Evolutionary conservation across 2,329 filamentous ascomycete species (phyloP).

Genomic region (Alternaria sp.): DNA sequence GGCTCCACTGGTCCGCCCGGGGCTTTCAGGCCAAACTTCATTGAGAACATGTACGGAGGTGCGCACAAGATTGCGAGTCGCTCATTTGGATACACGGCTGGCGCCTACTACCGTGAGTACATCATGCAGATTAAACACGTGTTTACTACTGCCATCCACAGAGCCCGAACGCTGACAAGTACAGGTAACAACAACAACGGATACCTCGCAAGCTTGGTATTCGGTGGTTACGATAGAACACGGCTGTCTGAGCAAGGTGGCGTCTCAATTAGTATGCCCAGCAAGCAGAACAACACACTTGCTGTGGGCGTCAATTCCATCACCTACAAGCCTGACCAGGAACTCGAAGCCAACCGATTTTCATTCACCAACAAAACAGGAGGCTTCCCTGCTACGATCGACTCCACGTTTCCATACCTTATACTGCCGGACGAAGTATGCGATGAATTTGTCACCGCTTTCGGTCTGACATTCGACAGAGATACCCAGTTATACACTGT

Average conservation of each 20-base stretch:
- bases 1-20: slow-evolving; percentile 16
- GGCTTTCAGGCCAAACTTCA: slow-evolving; percentile 27
- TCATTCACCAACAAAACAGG: slow-evolving; percentile 17
- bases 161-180: not conserved
- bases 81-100: slow-evolving; percentile 48
- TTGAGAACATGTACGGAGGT: slow-evolving; percentile 25
- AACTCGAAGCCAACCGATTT: slow-evolving; percentile 11
- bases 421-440: slow-evolving; percentile 46
- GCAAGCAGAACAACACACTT: slow-evolving; percentile 30
- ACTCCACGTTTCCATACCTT: slow-evolving; percentile 51
- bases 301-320: slow-evolving; percentile 40
- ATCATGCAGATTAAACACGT: not conserved
- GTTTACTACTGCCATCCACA: not conserved
- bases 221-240: slow-evolving; percentile 54
- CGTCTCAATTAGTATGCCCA: slow-evolving; percentile 29
- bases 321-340: slow-evolving; percentile 26
- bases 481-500: slow-evolving; percentile 46
- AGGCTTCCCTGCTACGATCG: slow-evolving; percentile 44
- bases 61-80: slow-evolving; percentile 29
- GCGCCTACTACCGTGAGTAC: slow-evolving; percentile 47
- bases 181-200: slow-evolving; percentile 42
- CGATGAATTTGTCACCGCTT: slow-evolving; percentile 46
- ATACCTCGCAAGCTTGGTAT: slow-evolving; percentile 42
- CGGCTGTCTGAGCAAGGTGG: slow-evolving; percentile 37
- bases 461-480: slow-evolving; percentile 47